phyloP scores from a whole-genome alignment of 805 yeast species.

The Tetrapisispora pingtungensis region DNA sequence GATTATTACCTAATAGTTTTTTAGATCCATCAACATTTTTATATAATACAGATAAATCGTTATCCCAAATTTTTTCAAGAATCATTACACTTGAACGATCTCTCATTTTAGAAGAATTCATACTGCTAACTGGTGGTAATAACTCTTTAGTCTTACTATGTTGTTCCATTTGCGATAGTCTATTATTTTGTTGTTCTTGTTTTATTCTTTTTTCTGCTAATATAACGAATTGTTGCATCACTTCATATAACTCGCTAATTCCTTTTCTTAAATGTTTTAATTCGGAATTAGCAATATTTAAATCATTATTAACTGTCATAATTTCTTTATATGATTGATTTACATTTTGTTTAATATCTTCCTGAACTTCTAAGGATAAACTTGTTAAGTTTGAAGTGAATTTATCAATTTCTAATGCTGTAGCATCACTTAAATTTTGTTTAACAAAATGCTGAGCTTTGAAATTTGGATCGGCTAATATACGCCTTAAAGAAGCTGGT shows the following conservation, averaged over 20 bases:
- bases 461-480: conserved; percentile 34
- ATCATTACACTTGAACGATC: conserved; percentile 65
- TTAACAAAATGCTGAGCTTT: conserved; percentile 41
- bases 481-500: conserved; percentile 15
- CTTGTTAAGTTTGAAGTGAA: conserved; percentile 46
- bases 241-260: conserved; percentile 49
- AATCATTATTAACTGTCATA: conserved; percentile 47
- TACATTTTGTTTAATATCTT: conserved; percentile 49
- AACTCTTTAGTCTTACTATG: conserved; percentile 7
- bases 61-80: conserved; percentile 74
- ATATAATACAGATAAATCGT: conserved; percentile 57
- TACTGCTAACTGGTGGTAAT: conserved; percentile 13
- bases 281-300: conserved; percentile 55
- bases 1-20: conserved; percentile 42
- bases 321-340: conserved; percentile 56
- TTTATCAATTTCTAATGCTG: conserved; percentile 62
- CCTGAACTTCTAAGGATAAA: conserved; percentile 41
- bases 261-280: conserved; percentile 50
- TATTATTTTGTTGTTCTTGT: conserved; percentile 30
- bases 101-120: conserved; percentile 16
- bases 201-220: conserved; percentile 51
- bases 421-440: conserved; percentile 47
- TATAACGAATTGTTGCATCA: conserved; percentile 48
- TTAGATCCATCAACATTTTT: conserved; percentile 89
- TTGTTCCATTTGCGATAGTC: conserved; percentile 2